Base-by-base conservation (phyloP, 345 rosid species). In the Populus deltoides region DNA sequence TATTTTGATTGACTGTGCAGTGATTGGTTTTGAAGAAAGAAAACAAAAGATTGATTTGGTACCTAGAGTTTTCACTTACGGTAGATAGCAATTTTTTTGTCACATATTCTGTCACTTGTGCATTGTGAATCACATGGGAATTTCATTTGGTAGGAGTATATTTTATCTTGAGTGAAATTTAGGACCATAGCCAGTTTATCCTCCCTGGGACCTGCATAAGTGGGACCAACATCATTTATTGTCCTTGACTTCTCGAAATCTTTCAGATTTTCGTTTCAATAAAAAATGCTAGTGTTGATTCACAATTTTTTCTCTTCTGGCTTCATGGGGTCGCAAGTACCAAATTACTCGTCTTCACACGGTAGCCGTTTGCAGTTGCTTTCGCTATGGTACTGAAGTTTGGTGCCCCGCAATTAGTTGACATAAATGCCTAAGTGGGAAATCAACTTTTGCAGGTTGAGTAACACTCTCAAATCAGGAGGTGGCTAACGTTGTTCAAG, bases 391-490 rank as follows among this genome's bases (percentile, higher is more conserved):
- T 59, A 7, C 55, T 62, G 25, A 39, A 59, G 17, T 69, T 55
- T 31, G 31, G 17, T 57, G 62, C 49, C 67, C 2, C n/a, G 20
- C 41, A 31, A 57, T 29, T 59, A 9, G 20, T 67, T 20, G 33
- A 59, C 39, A 47, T 10, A 1, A 68, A 18, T 27, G 31, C 47
- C 49, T 77, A 9, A 33, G 55, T 20, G 8, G 11, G 11, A 18
- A 59, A 39, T 72, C 74, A 74, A 45, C 36, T 25, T 72, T 51
- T 81, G 86, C 87, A 90, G 93, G 93, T 82, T 90, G 85, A 85
- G 93, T 76, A 90, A 83, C 76, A 83, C 91, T 16, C 85, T 90
- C 45, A 88, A 87, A 78, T 80, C 93, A 1, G 87, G 87, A 75
- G 84, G 89, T 35, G 83, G 87, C 53, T 88, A 78, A 62, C n/a